phyloP scores from a whole-genome alignment of 192 early-diverging fungal genomes.

The Dimargaris xerosporica region DNA sequence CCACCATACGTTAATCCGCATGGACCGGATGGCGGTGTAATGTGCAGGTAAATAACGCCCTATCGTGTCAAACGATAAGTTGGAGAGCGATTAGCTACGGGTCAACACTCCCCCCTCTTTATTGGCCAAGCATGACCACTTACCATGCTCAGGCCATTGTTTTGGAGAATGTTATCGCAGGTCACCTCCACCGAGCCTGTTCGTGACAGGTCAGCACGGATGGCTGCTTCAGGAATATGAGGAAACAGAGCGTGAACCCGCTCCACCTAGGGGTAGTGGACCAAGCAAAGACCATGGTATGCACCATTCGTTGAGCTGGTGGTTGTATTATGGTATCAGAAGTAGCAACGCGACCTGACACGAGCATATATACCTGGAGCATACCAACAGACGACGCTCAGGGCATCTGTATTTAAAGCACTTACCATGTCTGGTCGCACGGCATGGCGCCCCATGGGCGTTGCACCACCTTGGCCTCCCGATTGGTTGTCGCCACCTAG shows the following conservation, averaged over 20 bases:
- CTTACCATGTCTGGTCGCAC: not conserved
- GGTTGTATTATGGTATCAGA: not conserved
- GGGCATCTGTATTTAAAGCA: not conserved
- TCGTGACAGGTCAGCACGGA: slow-evolving; percentile 56
- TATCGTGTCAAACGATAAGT: too few species aligned
- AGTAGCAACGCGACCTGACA: not conserved
- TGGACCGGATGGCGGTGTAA: too few species aligned
- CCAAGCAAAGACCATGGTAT: too few species aligned
- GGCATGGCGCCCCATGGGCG: not conserved
- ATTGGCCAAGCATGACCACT: too few species aligned
- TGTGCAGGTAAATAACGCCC: too few species aligned
- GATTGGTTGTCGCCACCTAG: too few species aligned
- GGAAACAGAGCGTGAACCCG: slow-evolving; percentile 72
- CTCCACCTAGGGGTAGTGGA: slow-evolving; percentile 42
- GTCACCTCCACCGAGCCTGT: slow-evolving; percentile 73
- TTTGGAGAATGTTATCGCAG: slow-evolving; percentile 60
- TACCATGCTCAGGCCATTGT: too few species aligned
- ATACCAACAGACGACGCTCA: not conserved
- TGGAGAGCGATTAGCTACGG: too few species aligned
- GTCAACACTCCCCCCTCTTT: too few species aligned
- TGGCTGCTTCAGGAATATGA: slow-evolving; percentile 54
- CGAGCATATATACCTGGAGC: not conserved
- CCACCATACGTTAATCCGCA: too few species aligned
- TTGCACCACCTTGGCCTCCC: too few species aligned
- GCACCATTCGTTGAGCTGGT: not conserved